Conservation (phyloP, 2,329 filamentous ascomycete species). For the Exophiala sp. region DNA sequence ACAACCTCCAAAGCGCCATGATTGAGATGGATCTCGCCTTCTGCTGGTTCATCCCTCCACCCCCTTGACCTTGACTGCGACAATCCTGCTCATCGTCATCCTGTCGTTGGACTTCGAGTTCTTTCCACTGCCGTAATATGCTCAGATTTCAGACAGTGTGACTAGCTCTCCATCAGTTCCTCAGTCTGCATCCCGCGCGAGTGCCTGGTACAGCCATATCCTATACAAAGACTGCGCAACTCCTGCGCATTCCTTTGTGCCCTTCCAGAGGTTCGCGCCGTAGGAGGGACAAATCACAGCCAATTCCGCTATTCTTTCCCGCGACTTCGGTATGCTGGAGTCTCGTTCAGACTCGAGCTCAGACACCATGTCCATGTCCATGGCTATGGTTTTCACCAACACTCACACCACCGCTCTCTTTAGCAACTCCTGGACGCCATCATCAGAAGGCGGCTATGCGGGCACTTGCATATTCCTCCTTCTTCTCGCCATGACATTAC, state of each 20-base stretch:
- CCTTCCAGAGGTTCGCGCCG: not conserved
- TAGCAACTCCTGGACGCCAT: constrained; percentile 68
- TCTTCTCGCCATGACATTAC: constrained; percentile 63
- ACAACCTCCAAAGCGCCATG: not conserved
- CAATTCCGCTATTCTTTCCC: not conserved
- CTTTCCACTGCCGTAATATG: constrained; percentile 3
- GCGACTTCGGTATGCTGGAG: constrained; percentile 11
- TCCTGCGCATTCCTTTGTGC: not conserved
- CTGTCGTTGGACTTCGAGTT: too few species aligned
- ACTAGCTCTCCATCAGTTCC: not conserved
- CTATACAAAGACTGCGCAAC: not conserved
- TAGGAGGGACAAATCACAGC: not conserved
- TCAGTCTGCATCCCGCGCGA: not conserved
- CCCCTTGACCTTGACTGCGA: not conserved
- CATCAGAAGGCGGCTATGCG: constrained; percentile 64
- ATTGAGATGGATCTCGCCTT: not conserved
- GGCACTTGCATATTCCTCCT: constrained; percentile 90
- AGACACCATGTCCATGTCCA: constrained; percentile 20
- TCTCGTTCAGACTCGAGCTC: constrained; percentile 4
- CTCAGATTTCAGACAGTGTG: not conserved
- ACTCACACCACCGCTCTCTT: constrained; percentile 58
- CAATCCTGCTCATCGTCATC: too few species aligned
- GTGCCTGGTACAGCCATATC: not conserved
- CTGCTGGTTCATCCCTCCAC: not conserved
- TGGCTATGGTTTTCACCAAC: constrained; percentile 48